Percentiles rank a stretch among this genome's conserved stretches.
phyloP scores from a whole-genome alignment of 2,329 filamentous ascomycete genomes.

The Talaromyces albobiverticillius region DNA sequence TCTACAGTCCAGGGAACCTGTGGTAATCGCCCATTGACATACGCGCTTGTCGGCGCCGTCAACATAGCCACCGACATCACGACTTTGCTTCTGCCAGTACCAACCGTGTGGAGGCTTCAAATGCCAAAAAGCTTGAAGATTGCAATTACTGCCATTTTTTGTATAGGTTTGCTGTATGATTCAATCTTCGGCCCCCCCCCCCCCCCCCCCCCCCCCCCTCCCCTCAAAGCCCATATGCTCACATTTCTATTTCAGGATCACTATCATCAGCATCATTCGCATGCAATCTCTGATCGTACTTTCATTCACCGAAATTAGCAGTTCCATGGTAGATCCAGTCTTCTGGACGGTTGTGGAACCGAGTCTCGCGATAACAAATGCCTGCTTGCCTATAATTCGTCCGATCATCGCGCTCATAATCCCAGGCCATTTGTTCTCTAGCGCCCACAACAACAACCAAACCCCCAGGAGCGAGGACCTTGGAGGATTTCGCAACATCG shows the following conservation, averaged over 20 bases:
- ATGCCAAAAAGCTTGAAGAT: not conserved
- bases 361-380: not conserved
- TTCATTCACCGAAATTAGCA: not conserved
- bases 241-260: slow-evolving; percentile 5
- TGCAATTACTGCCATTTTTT: slow-evolving; percentile 2
- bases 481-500: slow-evolving; percentile 1
- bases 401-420: not conserved
- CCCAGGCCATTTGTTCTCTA: not conserved
- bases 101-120: slow-evolving; percentile 5
- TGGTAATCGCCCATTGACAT: slow-evolving; percentile 5
- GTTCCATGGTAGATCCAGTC: not conserved
- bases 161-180: slow-evolving; percentile 4
- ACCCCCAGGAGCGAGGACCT: not conserved
- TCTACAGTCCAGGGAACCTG: not conserved
- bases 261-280: slow-evolving; percentile 3
- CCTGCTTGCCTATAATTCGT: slow-evolving; percentile 1
- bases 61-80: slow-evolving; percentile 8
- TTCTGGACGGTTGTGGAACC: slow-evolving; percentile 4
- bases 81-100: slow-evolving; percentile 5
- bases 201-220: too few relatives aligned
- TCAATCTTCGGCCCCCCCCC: too few relatives aligned
- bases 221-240: too few relatives aligned
- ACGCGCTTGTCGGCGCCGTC: not conserved
- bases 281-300: slow-evolving; percentile 4
- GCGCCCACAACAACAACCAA: not conserved